Evolutionary conservation across 1,139 yeast species (phyloP), one percentile per base, ranked within the genome.

Genomic region (Saccharomycopsis hybrid): DNA sequence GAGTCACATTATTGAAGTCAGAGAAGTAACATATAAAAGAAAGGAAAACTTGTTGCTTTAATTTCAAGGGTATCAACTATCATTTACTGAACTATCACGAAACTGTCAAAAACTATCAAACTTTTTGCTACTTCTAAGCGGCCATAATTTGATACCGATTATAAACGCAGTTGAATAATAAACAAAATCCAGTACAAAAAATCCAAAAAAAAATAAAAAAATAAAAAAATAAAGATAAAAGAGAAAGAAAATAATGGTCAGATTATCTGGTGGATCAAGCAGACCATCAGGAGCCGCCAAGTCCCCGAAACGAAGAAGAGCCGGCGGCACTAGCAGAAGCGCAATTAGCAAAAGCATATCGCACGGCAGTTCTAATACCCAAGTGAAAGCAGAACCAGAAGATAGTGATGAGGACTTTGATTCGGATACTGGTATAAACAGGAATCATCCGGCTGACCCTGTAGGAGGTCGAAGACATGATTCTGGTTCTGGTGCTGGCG

Each of bases 391-490:
- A 9, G 45, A 43, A 13, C 28, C 45, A 8, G 24, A 32, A 31
- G 39, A 36, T 36, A 41, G 44, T 18, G 44, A 41, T 4, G 37
- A 31, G 5, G 44, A 40, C 5, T 48, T 37, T 9, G 40, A 39
- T 11, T 18, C 24, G 29, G 36, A 27, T 18, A 11, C 48, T 13
- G 48, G 48, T 9, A 44, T 44, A 36, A 35, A 42, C 30, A 35
- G 54, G n/a, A 44, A 48, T 37, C 52, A 49, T 31, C 54, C 52
- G 29, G 47, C 46, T 4, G 54, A 52, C 36, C 54, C 54, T 31
- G 41, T 51, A 13, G 11, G 43, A 25, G 46, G 47, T 7, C 25
- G 24, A 24, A 40, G 29, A 37, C 43, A 28, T n/a, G n/a, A n/a
- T n/a, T n/a, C n/a, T n/a, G 29, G 24, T n/a, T 36, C 31, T 4